A percentile compares a stretch with the other conserved stretches of the same genome.
These are phyloP conservation scores for Fusarium nelsonii DNA, from an alignment of 2,329 filamentous ascomycete genomes.

Conservation along the genomic window DNA sequence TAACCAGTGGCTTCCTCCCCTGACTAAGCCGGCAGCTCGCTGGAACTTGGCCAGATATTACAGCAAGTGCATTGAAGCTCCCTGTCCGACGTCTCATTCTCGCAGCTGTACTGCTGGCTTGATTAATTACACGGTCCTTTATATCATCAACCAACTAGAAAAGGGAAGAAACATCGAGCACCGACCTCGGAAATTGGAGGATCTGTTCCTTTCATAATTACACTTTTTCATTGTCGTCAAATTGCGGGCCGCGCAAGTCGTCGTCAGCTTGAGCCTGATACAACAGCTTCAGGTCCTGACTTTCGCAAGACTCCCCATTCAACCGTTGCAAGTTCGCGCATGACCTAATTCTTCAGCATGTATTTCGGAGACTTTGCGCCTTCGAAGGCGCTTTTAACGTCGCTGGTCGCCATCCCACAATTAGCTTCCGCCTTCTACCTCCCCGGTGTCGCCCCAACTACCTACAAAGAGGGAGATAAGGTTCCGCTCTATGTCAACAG, in stretches of 20 bases:
- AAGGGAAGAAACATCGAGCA: neutral
- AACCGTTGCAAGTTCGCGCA: conserved; percentile 38
- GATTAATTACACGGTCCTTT: conserved; percentile 26
- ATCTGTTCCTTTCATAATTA: neutral
- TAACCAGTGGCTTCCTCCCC: conserved; percentile 28
- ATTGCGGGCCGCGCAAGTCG: conserved; percentile 41
- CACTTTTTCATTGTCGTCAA: neutral
- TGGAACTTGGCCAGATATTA: conserved; percentile 47
- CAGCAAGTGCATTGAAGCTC: conserved; percentile 43
- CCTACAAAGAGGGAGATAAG: conserved; percentile 82
- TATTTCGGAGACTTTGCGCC: conserved; percentile 60
- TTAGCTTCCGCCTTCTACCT: conserved; percentile 87
- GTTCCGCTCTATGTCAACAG: conserved; percentile 94
- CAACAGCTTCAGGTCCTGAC: conserved; percentile 26
- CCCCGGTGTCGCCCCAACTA: conserved; percentile 92
- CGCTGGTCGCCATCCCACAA: conserved; percentile 65
- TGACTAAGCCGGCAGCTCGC: conserved; percentile 45
- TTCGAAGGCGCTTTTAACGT: conserved; percentile 61
- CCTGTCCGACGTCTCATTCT: conserved; percentile 38
- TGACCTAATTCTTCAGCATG: conserved; percentile 57
- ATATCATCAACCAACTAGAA: conserved; percentile 2
- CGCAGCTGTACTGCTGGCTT: conserved; percentile 39
- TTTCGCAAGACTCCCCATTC: conserved; percentile 32
- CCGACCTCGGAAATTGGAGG: neutral
- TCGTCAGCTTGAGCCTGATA: conserved; percentile 38